A percentile compares a stretch with the other conserved stretches of the same genome.
Evolutionary conservation across 805 yeast genomes (phyloP).

Genomic region (Wickerhamiella sorbophila): DNA sequence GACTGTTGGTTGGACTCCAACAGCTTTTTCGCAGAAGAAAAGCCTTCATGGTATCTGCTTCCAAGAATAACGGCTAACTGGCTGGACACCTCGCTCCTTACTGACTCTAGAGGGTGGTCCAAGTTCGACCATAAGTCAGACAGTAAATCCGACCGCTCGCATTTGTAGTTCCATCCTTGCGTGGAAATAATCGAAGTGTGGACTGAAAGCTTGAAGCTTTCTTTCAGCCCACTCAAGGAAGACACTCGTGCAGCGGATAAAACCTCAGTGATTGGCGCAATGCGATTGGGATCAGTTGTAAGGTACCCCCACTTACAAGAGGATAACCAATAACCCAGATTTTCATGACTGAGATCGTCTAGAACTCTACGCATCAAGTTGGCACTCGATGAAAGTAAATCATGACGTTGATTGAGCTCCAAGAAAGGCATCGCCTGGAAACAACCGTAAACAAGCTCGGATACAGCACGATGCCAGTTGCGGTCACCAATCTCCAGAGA

Average conservation of each 20-base stretch:
- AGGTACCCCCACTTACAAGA: conserved; percentile 62
- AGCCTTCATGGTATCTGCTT: conserved; percentile 29
- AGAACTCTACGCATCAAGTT: conserved; percentile 29
- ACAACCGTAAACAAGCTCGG: conserved; percentile 36
- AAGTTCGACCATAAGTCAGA: conserved; percentile 33
- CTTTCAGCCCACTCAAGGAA: conserved; percentile 49
- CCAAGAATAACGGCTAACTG: conserved; percentile 36
- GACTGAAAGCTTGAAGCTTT: conserved; percentile 46
- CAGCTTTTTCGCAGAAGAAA: not conserved
- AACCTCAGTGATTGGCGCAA: conserved; percentile 35
- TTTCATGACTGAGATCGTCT: conserved; percentile 59
- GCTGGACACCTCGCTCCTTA: conserved; percentile 53
- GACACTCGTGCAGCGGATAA: conserved; percentile 35
- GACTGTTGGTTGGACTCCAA: not conserved
- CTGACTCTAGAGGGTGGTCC: conserved; percentile 57
- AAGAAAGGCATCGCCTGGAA: conserved; percentile 8
- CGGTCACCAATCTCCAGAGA: conserved; percentile 51
- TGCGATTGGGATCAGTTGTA: conserved; percentile 43
- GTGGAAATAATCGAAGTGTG: conserved; percentile 36
- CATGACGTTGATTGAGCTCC: not conserved
- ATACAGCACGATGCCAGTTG: conserved; percentile 56
- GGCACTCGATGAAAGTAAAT: not conserved
- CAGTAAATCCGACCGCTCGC: conserved; percentile 31
- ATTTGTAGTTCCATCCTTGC: conserved; percentile 42
- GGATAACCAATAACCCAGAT: conserved; percentile 57